These are phyloP conservation scores for Schizophyllum commune DNA, from an alignment of 1,284 basidiomycete species.

Conservation along the genomic window DNA sequence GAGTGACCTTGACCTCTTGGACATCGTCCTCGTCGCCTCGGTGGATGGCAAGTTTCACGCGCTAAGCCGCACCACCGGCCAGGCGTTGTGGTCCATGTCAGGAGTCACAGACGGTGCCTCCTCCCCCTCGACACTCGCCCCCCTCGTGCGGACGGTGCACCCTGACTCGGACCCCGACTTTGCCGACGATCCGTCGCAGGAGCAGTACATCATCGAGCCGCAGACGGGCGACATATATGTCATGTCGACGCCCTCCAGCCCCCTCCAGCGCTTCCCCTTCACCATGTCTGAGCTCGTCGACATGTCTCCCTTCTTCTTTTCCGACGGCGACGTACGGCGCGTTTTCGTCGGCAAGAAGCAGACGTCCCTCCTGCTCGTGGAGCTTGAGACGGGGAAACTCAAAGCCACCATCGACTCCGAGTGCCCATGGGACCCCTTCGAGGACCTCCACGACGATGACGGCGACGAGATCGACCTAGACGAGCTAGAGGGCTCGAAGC, in stretches of 20 bases:
- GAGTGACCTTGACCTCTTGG: slow-evolving; percentile 53
- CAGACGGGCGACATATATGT: slow-evolving; percentile 87
- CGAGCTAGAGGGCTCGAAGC: slow-evolving; percentile 57
- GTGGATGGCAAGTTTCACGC: slow-evolving; percentile 91
- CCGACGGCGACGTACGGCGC: slow-evolving; percentile 54
- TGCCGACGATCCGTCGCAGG: slow-evolving; percentile 50
- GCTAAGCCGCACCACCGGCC: slow-evolving; percentile 73
- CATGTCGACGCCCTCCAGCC: slow-evolving; percentile 52
- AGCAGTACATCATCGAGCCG: slow-evolving; percentile 87
- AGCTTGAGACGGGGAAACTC: slow-evolving; percentile 76
- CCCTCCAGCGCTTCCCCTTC: slow-evolving; percentile 77
- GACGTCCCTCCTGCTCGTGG: slow-evolving; percentile 72
- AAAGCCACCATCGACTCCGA: slow-evolving; percentile 73
- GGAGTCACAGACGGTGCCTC: slow-evolving; percentile 30
- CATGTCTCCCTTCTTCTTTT: slow-evolving; percentile 77
- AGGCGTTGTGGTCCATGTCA: slow-evolving; percentile 75
- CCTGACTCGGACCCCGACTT: slow-evolving; percentile 46
- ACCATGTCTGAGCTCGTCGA: slow-evolving; percentile 84
- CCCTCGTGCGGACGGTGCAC: slow-evolving; percentile 67
- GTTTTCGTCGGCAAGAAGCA: slow-evolving; percentile 84
- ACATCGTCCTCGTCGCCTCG: slow-evolving; percentile 77
- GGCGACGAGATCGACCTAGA: slow-evolving; percentile 48
- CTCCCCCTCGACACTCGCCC: slow-evolving; percentile 48
- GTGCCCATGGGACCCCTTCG: slow-evolving; percentile 68
- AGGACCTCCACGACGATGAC: slow-evolving; percentile 38